Evolutionary conservation across 2,329 filamentous ascomycete genomes (phyloP), one percentile per base, ranked within the genome.

Genomic region (Pseudogymnoascus sp.): DNA sequence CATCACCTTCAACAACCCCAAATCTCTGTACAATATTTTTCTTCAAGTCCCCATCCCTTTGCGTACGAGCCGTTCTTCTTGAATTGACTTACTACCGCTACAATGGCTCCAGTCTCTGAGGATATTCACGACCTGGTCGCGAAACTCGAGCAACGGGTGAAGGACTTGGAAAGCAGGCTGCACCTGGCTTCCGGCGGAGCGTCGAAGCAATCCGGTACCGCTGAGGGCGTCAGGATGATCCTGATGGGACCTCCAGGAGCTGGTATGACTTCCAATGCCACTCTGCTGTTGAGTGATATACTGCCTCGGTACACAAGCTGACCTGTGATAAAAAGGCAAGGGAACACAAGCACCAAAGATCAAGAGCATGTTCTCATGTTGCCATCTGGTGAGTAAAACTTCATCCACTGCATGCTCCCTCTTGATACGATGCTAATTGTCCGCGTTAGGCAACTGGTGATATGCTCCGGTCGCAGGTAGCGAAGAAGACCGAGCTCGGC

Each of bases 381-480:
- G 95, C 82, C 95, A 99, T 79, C 81, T 99, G 81, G 93, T 97
- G 86, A 74, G 88, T 76, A 41, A 57, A 48, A 57, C 28, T 31
- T 31, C 28, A 31, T 31, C 8, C 28, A 23, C 28, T 51, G 11
- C 57, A 54, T 31, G 16, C 39, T 60, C 61, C 51, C 19, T n/a
- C 41, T 34, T 16, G 21, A 39, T 62, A 75, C 62, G 68, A 54
- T 63, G 39, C 66, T 71, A 61, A 71, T 63, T 65, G 64, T 65
- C 65, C 69, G 25, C 60, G 67, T 61, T 73, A 97, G 93, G 95
- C 95, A 68, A 99, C 95, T 66, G 95, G 95, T 77, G 95, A 99
- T 80, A 99, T 99, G 95, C 86, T 99, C 75, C 92, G 95, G 75
- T 96, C 93, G 71, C 95, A 99, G 79, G 95, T 99, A 75, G 90